Evolutionary conservation across 148 eudicot genomes (phyloP).

Genomic region (Beta vulgaris): DNA sequence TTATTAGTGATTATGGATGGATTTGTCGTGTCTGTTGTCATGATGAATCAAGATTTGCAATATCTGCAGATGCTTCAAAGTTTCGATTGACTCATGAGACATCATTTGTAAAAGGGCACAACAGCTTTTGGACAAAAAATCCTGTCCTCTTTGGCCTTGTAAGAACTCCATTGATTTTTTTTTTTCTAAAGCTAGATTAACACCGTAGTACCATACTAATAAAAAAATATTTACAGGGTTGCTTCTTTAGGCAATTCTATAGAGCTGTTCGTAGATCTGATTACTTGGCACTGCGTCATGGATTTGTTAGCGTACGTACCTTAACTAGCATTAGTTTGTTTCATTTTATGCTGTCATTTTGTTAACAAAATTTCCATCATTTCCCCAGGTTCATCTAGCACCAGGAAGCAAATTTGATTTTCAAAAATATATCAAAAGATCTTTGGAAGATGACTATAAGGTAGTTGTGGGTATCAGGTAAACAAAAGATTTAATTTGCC

Average conservation of each 20-base stretch:
- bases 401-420: conserved; percentile 92
- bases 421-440: conserved; percentile 91
- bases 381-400: conserved; percentile 75
- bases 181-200: background rate
- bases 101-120: conserved; percentile 71
- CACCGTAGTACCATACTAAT: conserved; percentile 4
- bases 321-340: background rate
- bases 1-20: background rate
- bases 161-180: too few relatives aligned
- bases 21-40: background rate
- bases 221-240: conserved; percentile 40
- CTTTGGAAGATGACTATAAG: conserved; percentile 96
- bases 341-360: background rate
- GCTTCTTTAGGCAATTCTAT: conserved; percentile 81
- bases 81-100: conserved; percentile 83
- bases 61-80: conserved; percentile 51
- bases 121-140: conserved; percentile 50
- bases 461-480: conserved; percentile 94
- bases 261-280: conserved; percentile 66
- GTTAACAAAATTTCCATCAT: background rate
- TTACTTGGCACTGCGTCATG: conserved; percentile 79
- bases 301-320: conserved; percentile 51
- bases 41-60: conserved; percentile 8
- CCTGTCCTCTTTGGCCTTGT: conserved; percentile 58
- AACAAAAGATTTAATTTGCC: background rate